Conservation (phyloP, 2,329 filamentous ascomycete species). For the Pyrenophora graminea region DNA sequence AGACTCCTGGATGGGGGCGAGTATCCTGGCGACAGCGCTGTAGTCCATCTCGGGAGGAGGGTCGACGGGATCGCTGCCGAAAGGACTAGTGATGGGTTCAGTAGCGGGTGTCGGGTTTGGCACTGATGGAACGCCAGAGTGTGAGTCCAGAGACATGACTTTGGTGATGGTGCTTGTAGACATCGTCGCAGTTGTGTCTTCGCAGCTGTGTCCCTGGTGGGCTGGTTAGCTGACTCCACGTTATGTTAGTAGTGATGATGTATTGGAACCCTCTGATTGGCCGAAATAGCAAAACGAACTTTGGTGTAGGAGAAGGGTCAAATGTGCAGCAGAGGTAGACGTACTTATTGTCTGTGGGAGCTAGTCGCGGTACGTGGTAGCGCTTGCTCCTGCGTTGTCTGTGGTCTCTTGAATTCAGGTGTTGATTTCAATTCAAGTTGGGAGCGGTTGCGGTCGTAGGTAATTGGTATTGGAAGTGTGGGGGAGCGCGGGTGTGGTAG, state of each 20-base stretch:
- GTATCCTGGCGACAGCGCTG: constrained; percentile 31
- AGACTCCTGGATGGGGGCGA: constrained; percentile 34
- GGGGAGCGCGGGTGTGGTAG: constrained; percentile 3
- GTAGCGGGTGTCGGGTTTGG: constrained; percentile 35
- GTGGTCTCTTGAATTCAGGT: background rate
- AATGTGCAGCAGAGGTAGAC: background rate
- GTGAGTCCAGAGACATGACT: constrained; percentile 27
- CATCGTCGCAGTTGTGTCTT: constrained; percentile 1
- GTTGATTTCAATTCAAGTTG: background rate
- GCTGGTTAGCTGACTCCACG: background rate
- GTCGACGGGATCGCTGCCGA: constrained; percentile 14
- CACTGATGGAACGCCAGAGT: constrained; percentile 23
- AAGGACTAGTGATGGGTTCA: constrained; percentile 20
- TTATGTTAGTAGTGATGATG: background rate
- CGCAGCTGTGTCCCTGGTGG: background rate
- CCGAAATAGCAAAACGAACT: background rate
- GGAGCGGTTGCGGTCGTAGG: background rate
- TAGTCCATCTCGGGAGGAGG: constrained; percentile 29
- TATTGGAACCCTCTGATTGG: background rate
- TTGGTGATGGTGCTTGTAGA: constrained; percentile 16
- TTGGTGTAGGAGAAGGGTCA: background rate
- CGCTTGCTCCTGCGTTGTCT: too few species aligned
- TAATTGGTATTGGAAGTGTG: constrained; percentile 2
- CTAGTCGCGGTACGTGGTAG: background rate
- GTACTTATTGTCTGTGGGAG: background rate